Conservation (phyloP, 257 asterid genomes). For the Agastache rugosa region DNA sequence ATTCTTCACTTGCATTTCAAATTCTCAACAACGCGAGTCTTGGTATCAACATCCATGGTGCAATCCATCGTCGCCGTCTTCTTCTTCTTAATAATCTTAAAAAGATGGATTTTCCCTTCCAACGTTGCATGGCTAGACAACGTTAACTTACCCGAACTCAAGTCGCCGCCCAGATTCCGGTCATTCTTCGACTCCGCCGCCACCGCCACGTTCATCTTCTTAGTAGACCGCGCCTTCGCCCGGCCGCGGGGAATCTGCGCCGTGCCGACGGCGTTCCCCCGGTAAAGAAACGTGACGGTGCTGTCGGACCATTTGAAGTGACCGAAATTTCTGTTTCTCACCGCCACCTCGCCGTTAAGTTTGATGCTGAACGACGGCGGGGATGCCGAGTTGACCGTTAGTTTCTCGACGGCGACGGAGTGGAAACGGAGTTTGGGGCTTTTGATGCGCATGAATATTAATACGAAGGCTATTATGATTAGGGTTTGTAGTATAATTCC, state of each 20-base stretch:
- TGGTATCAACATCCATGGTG: slow-evolving; percentile 38
- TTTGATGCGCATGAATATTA: slow-evolving; percentile 25
- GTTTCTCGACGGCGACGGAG: slow-evolving; percentile 15
- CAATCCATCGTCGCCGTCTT: slow-evolving; percentile 38
- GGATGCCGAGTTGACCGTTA: background rate
- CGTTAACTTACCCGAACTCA: slow-evolving; percentile 37
- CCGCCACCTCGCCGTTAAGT: slow-evolving; percentile 29
- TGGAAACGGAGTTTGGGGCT: slow-evolving; percentile 35
- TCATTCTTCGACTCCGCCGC: slow-evolving; percentile 22
- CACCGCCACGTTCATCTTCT: slow-evolving; percentile 31
- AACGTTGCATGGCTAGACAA: slow-evolving; percentile 31
- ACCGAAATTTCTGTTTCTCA: slow-evolving; percentile 37
- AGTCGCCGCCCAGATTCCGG: slow-evolving; percentile 8
- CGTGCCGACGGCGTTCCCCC: slow-evolving; percentile 30
- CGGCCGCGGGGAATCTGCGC: slow-evolving; percentile 17
- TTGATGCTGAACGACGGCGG: slow-evolving; percentile 34
- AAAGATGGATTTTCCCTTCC: slow-evolving; percentile 30
- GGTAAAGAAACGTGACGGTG: slow-evolving; percentile 25
- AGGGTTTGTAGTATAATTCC: slow-evolving; percentile 34
- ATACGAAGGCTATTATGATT: slow-evolving; percentile 30
- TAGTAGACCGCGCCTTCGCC: slow-evolving; percentile 24
- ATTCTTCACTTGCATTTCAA: slow-evolving; percentile 29
- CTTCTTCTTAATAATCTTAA: slow-evolving; percentile 32
- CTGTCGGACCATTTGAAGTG: slow-evolving; percentile 32
- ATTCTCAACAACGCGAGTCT: slow-evolving; percentile 27